Evolutionary conservation across 2,329 filamentous ascomycete species (phyloP).

Genomic region (Ceratocystis papillata): DNA sequence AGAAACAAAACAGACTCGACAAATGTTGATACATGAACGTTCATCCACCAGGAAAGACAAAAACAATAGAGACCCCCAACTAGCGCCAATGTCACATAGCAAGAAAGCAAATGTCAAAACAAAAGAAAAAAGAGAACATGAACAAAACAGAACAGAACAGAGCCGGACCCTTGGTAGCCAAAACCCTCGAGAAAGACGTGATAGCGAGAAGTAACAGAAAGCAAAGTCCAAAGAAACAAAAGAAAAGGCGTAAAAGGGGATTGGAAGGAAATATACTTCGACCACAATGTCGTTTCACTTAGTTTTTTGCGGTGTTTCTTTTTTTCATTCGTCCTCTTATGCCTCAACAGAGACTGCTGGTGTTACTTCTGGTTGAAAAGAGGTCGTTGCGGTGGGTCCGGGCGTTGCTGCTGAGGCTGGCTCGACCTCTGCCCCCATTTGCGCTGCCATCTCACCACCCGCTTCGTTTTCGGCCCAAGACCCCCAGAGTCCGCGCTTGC

Average conservation of each 20-base stretch:
- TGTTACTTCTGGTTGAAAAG: conserved; percentile 12
- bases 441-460: conserved; percentile 49
- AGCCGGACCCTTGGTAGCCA: not conserved
- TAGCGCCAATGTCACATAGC: conserved; percentile 3
- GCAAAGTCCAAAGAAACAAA: conserved; percentile 5
- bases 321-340: conserved; percentile 13
- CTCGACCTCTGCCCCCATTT: conserved; percentile 36
- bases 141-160: not conserved
- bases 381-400: not conserved
- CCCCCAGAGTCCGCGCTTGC: conserved; percentile 94
- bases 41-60: conserved; percentile 3
- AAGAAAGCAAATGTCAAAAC: not conserved
- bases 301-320: not conserved
- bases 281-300: conserved; percentile 8
- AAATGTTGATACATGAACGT: conserved; percentile 9
- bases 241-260: not conserved
- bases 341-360: conserved; percentile 24
- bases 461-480: conserved; percentile 78
- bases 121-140: not conserved
- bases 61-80: conserved; percentile 12
- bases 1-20: conserved; percentile 1
- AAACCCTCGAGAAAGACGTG: not conserved
- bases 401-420: conserved; percentile 5
- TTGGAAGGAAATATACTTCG: not conserved
- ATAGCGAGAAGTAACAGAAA: conserved; percentile 7